Percentiles rank a stretch among this genome's conserved stretches.
Conservation (phyloP, 2,329 filamentous ascomycete species). For the Curvularia spicifera region DNA sequence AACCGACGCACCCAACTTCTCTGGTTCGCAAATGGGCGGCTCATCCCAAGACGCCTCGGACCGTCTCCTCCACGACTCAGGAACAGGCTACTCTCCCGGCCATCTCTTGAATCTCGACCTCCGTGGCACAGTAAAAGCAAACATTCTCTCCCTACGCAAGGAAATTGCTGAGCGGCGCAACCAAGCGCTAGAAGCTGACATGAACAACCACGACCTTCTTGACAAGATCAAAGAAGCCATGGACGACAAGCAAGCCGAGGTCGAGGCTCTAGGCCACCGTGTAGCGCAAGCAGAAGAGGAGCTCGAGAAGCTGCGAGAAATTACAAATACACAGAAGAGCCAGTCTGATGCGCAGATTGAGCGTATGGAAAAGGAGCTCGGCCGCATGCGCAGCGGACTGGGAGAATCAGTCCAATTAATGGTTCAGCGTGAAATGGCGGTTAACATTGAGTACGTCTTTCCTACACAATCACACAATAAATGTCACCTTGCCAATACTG, state of each 20-base stretch:
- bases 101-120: conserved; percentile 90
- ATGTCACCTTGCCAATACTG: conserved; percentile 9
- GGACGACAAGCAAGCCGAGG: conserved; percentile 91
- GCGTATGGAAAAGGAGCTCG: conserved; percentile 98
- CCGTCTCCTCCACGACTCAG: conserved; percentile 79
- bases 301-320: conserved; percentile 90
- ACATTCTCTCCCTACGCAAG: conserved; percentile 79
- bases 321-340: conserved; percentile 84
- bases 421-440: conserved; percentile 95
- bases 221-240: conserved; percentile 96
- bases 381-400: conserved; percentile 83
- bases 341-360: conserved; percentile 93
- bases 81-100: conserved; percentile 86
- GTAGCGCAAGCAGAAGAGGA: conserved; percentile 89
- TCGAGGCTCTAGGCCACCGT: conserved; percentile 88
- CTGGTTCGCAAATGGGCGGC: conserved; percentile 56
- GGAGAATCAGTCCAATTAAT: conserved; percentile 87
- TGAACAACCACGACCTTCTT: conserved; percentile 91
- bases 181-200: conserved; percentile 82
- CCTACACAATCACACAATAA: not conserved
- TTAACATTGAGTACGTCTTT: conserved; percentile 81
- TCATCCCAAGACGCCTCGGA: conserved; percentile 63
- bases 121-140: conserved; percentile 79
- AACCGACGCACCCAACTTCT: conserved; percentile 77
- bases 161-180: conserved; percentile 91